Evolutionary conservation across 768 basidiomycete species (phyloP).

Genomic region (Paxillus involutus): DNA sequence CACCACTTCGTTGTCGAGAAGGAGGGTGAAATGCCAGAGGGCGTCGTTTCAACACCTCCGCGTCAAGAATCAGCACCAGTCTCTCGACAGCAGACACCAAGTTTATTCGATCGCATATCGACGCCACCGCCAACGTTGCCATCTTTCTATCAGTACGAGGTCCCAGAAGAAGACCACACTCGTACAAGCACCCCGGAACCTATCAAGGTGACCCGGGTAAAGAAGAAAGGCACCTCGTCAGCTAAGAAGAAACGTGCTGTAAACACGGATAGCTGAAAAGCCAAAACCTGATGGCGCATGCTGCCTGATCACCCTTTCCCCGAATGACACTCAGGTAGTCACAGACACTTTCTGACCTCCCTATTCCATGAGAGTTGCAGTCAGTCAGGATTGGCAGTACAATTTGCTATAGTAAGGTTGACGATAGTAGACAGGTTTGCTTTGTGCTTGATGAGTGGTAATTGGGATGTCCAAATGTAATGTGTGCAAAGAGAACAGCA

Average conservation of each 20-base stretch:
- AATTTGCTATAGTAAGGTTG: conserved; percentile 13
- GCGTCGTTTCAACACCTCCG: conserved; percentile 29
- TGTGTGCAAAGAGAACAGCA: conserved; percentile 16
- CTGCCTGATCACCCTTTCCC: background rate
- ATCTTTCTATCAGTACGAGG: conserved; percentile 56
- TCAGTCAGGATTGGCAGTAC: conserved; percentile 20
- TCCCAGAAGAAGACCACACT: conserved; percentile 41
- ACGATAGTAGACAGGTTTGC: background rate
- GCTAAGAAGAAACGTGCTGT: conserved; percentile 69
- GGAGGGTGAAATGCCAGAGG: conserved; percentile 84
- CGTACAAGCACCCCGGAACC: conserved; percentile 62
- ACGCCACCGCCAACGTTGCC: conserved; percentile 36
- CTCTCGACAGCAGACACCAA: conserved; percentile 22
- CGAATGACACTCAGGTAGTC: background rate
- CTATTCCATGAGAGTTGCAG: conserved; percentile 21
- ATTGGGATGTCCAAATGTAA: conserved; percentile 16
- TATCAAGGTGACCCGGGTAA: conserved; percentile 72
- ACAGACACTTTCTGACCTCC: background rate
- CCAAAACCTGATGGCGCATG: background rate
- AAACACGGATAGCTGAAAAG: conserved; percentile 18
- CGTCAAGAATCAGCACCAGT: conserved; percentile 26
- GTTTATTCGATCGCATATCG: conserved; percentile 30
- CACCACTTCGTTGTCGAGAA: conserved; percentile 66
- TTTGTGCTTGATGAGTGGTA: conserved; percentile 16
- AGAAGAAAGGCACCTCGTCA: conserved; percentile 53